A percentile compares a stretch with the other conserved stretches of the same genome.
Evolutionary conservation across 805 yeast genomes (phyloP).

Genomic region (Schwanniomyces polymorphus): DNA sequence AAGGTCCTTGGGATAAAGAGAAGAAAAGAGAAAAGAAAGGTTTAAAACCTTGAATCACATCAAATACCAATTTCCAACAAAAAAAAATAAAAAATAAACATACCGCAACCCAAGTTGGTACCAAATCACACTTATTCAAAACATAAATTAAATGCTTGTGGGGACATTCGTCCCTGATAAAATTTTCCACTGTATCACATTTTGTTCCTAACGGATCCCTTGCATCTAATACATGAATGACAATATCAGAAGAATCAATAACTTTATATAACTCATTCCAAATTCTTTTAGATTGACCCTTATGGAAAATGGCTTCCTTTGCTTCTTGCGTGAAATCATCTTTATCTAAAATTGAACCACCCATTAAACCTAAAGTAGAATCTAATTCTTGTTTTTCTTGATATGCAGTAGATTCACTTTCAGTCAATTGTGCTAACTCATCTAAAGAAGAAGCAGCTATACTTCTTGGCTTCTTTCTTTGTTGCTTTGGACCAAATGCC

Average conservation of each 20-base stretch:
- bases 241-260: constrained; percentile 96
- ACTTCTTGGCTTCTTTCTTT: constrained; percentile 84
- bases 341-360: constrained; percentile 53
- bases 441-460: constrained; percentile 72
- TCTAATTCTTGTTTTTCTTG: constrained; percentile 77
- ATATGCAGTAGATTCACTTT: constrained; percentile 54
- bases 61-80: constrained; percentile 4
- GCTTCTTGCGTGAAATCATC: constrained; percentile 91
- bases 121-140: constrained; percentile 95
- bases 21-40: constrained; percentile 1
- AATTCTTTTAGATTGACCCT: constrained; percentile 97
- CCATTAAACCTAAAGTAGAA: constrained; percentile 80
- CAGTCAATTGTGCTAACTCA: constrained; percentile 67
- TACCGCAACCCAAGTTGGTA: constrained; percentile 99
- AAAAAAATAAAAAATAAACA: constrained; percentile 45
- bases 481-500: constrained; percentile 94
- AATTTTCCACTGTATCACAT: constrained; percentile 90
- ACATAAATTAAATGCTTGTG: constrained; percentile 95
- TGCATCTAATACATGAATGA: constrained; percentile 94
- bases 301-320: constrained; percentile 91
- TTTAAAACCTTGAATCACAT: constrained; percentile 5
- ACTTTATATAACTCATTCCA: constrained; percentile 98
- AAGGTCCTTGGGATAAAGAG: constrained; percentile 68
- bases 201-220: constrained; percentile 97
- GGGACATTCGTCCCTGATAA: constrained; percentile 89